phyloP scores from a whole-genome alignment of 2,329 filamentous ascomycete species.

The Pseudocercospora musae region DNA sequence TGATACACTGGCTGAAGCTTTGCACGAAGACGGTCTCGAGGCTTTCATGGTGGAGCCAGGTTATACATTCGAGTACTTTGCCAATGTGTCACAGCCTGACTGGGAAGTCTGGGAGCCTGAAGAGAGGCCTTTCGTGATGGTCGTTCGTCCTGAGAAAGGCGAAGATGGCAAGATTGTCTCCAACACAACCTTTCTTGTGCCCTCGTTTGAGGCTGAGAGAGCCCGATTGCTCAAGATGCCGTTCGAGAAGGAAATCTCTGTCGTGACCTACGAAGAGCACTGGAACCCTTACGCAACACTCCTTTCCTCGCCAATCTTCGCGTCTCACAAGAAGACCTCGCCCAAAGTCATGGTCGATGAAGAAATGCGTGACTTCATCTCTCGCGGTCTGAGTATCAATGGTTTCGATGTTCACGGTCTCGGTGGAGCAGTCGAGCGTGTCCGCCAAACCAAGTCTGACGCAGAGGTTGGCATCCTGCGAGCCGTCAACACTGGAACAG shows the following conservation, averaged over 20 bases:
- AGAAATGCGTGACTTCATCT: slow-evolving; percentile 62
- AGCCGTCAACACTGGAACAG: slow-evolving; percentile 63
- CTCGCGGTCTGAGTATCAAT: slow-evolving; percentile 51
- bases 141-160: slow-evolving; percentile 50
- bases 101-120: slow-evolving; percentile 64
- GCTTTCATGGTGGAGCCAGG: slow-evolving; percentile 63
- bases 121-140: slow-evolving; percentile 55
- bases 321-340: slow-evolving; percentile 28
- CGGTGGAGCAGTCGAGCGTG: slow-evolving; percentile 53
- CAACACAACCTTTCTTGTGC: slow-evolving; percentile 57
- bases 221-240: slow-evolving; percentile 60
- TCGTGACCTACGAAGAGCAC: slow-evolving; percentile 62
- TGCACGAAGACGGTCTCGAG: slow-evolving; percentile 52
- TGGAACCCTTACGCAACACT: slow-evolving; percentile 62
- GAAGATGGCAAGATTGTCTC: slow-evolving; percentile 46
- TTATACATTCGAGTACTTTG: slow-evolving; percentile 64
- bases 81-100: slow-evolving; percentile 55
- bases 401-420: slow-evolving; percentile 59
- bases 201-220: slow-evolving; percentile 59
- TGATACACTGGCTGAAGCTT: slow-evolving; percentile 54
- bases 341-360: slow-evolving; percentile 60
- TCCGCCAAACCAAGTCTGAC: slow-evolving; percentile 57
- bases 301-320: slow-evolving; percentile 25
- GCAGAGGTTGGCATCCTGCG: slow-evolving; percentile 57
- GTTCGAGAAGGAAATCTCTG: slow-evolving; percentile 48